Percentiles rank a stretch among this genome's conserved stretches.
phyloP scores from a whole-genome alignment of 2,329 filamentous ascomycete genomes.

The Xylaria sp. region DNA sequence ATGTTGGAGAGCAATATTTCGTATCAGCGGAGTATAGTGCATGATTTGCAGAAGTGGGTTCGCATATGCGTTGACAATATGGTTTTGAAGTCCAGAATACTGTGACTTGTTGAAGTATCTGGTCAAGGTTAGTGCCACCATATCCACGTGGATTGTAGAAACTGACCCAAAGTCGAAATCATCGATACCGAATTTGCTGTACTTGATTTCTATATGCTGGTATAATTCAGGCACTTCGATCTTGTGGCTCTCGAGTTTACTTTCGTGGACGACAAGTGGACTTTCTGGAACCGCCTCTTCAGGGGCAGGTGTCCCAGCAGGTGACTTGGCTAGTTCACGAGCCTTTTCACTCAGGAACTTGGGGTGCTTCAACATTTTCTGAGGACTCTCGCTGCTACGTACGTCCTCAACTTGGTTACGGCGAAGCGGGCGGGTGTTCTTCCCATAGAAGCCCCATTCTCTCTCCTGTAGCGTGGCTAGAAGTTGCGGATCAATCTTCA shows the following conservation, averaged over 20 bases:
- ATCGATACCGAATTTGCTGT: constrained; percentile 98
- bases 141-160: background rate
- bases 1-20: constrained; percentile 89
- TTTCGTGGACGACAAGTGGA: constrained; percentile 71
- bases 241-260: constrained; percentile 77
- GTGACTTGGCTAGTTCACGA: constrained; percentile 68
- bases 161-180: constrained; percentile 95
- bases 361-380: constrained; percentile 76
- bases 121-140: constrained; percentile 20
- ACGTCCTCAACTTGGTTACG: constrained; percentile 88
- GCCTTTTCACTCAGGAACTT: constrained; percentile 97
- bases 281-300: constrained; percentile 65
- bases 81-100: constrained; percentile 93
- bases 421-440: constrained; percentile 76
- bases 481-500: constrained; percentile 76
- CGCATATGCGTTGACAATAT: constrained; percentile 96
- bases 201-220: constrained; percentile 95
- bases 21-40: constrained; percentile 86
- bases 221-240: constrained; percentile 90
- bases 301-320: constrained; percentile 53
- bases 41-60: constrained; percentile 92
- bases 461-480: constrained; percentile 74
- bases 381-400: constrained; percentile 68
- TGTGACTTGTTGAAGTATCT: constrained; percentile 94
- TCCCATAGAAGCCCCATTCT: constrained; percentile 81